Base-by-base conservation (phyloP, 139 green algal genomes). In the Haematococcus sp. region DNA sequence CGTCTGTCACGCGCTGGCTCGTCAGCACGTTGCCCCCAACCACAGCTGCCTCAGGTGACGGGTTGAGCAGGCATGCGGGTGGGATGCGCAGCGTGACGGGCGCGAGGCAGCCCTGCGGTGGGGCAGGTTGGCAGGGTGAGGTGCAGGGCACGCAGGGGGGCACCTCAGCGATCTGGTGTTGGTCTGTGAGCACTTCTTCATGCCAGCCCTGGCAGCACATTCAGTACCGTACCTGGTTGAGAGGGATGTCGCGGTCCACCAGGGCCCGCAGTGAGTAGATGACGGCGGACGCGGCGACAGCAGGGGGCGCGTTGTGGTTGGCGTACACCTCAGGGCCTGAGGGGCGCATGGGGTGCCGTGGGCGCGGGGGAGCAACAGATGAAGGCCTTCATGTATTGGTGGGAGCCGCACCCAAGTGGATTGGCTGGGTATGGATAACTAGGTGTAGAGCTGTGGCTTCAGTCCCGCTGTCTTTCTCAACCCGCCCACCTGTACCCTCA, bases 21-120 rank as follows among this genome's bases (percentile, higher is more conserved):
- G 95, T 99, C n/a, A 98, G 86, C 70, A 98, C 95, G 74, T 99
- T 99, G 78, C 95, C 95, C 40, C 95, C 95, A 31, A 98, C 94
- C 55, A 98, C 93, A 16, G 91, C 93, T 92, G 86, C 49, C 91
- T 76, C 63, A 5, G 81, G 71, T 30, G 60, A 68, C 7, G 91
- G 91, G 72, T 94, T 89, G 22, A 88, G 77, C 79, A 90, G 64
- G 73, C 79, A 83, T 49, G 70, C 70, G n/a, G 59, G 43, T 22
- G 90, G 90, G 33, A 96, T 94, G 2, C 65, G 51, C 49, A 96
- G 78, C 0, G 79, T 89, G 68, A 96, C 87, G 20, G 91, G 90
- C 7, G 85, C 85, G 78, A 95, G 79, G 83, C 90, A 96, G 59
- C 90, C 91, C 83, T 85, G 67, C 52, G 2, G 46, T 43, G 27